A percentile compares a stretch with the other conserved stretches of the same genome.
Conservation (phyloP, 805 yeast genomes). For the Ogataea populi-albae region DNA sequence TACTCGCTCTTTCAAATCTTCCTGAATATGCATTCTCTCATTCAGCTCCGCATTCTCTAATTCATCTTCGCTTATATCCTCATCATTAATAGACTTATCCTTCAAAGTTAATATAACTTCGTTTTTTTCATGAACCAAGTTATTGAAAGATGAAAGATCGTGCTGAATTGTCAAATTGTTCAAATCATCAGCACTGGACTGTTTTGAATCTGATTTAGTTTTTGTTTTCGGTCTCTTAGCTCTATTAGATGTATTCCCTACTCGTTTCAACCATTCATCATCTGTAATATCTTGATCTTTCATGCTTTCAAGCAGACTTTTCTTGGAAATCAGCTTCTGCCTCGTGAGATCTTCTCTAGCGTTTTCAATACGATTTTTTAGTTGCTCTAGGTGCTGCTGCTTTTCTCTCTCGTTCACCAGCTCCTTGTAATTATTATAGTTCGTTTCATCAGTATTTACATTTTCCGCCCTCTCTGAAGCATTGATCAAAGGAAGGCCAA, state of each 20-base stretch:
- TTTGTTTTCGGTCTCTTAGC: neutral
- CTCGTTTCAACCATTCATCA: slow-evolving; percentile 35
- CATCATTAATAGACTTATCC: slow-evolving; percentile 42
- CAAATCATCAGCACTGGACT: slow-evolving; percentile 26
- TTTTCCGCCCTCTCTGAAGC: slow-evolving; percentile 30
- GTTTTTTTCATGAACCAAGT: slow-evolving; percentile 26
- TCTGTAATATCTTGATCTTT: slow-evolving; percentile 31
- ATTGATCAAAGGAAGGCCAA: slow-evolving; percentile 47
- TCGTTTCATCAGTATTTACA: slow-evolving; percentile 29
- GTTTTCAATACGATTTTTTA: slow-evolving; percentile 14
- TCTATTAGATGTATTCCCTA: slow-evolving; percentile 17
- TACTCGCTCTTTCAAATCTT: slow-evolving; percentile 13
- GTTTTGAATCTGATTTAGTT: slow-evolving; percentile 6
- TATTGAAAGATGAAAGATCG: slow-evolving; percentile 36
- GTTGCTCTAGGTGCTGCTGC: slow-evolving; percentile 26
- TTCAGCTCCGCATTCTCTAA: slow-evolving; percentile 35
- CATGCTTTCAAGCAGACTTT: slow-evolving; percentile 26
- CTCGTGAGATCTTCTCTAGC: slow-evolving; percentile 20
- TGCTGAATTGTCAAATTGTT: slow-evolving; percentile 46
- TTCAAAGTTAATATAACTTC: slow-evolving; percentile 56
- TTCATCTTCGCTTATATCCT: slow-evolving; percentile 38
- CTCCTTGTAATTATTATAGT: slow-evolving; percentile 34
- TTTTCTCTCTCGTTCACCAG: slow-evolving; percentile 33
- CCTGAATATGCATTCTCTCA: slow-evolving; percentile 17
- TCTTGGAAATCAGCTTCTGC: slow-evolving; percentile 21